These are phyloP conservation scores for Exserohilum rostratum DNA, from an alignment of 2,329 filamentous ascomycete genomes.

Conservation along the genomic window DNA sequence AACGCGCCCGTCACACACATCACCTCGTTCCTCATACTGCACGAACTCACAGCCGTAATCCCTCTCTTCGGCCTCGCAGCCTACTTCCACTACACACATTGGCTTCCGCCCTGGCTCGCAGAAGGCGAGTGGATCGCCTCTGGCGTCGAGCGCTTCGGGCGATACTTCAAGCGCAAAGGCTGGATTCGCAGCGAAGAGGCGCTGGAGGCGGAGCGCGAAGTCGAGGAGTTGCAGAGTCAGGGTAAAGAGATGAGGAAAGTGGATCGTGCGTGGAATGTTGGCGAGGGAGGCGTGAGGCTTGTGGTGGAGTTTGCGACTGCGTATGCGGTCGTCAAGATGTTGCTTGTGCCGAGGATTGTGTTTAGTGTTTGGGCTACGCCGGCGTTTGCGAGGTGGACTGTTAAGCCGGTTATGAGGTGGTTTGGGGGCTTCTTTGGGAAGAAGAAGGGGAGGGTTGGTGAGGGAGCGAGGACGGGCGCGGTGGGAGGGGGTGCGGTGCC, in stretches of 20 bases:
- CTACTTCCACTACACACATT: conserved; percentile 68
- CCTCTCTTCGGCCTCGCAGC: conserved; percentile 62
- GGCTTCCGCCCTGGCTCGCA: conserved; percentile 66
- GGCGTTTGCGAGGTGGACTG: conserved; percentile 72
- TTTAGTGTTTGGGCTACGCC: conserved; percentile 88
- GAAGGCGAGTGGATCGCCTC: conserved; percentile 63
- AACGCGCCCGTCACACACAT: conserved; percentile 82
- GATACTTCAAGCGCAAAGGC: conserved; percentile 77
- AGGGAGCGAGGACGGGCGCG: conserved; percentile 43
- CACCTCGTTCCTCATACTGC: conserved; percentile 83
- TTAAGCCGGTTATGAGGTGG: conserved; percentile 36
- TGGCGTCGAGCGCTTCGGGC: conserved; percentile 75
- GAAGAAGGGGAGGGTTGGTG: conserved; percentile 31
- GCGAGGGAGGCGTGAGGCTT: conserved; percentile 58
- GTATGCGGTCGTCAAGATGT: conserved; percentile 85
- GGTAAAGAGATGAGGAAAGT: conserved; percentile 35
- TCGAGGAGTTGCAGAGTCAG: conserved; percentile 15
- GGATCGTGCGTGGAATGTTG: conserved; percentile 48
- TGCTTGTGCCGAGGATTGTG: conserved; percentile 78
- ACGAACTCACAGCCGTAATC: conserved; percentile 80
- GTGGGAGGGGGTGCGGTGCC: conserved; percentile 39
- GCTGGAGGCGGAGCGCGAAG: conserved; percentile 51
- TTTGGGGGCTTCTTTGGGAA: conserved; percentile 50
- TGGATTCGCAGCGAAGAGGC: conserved; percentile 70
- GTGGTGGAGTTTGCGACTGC: conserved; percentile 79